Percentiles rank a stretch among this genome's conserved stretches.
Conservation (phyloP, 805 yeast species). For the Blastobotrys chiropterorum region DNA sequence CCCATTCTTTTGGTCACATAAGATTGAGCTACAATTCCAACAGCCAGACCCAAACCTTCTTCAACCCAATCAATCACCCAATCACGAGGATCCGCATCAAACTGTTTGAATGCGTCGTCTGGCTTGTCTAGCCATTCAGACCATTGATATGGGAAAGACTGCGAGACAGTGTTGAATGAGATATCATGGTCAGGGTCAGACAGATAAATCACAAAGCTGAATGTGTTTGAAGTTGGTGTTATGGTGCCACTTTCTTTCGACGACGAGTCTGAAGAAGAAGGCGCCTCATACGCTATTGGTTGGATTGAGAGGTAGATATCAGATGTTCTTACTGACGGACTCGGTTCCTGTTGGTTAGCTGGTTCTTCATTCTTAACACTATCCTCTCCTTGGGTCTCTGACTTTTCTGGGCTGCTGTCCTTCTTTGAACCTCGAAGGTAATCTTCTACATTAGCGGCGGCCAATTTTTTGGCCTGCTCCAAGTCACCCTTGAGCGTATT, state of each 20-base stretch:
- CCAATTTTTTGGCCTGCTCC: constrained; percentile 81
- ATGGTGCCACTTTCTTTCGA: neutral
- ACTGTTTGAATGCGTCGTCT: constrained; percentile 31
- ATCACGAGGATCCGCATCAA: constrained; percentile 66
- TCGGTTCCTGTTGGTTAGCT: constrained; percentile 5
- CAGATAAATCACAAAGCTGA: constrained; percentile 69
- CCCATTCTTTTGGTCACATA: constrained; percentile 92
- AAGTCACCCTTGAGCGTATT: constrained; percentile 70
- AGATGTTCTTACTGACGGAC: constrained; percentile 36
- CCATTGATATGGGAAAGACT: constrained; percentile 88
- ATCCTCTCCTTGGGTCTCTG: neutral
- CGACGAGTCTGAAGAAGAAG: constrained; percentile 28
- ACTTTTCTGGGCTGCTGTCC: constrained; percentile 17
- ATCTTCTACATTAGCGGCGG: constrained; percentile 78
- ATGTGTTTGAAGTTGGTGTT: constrained; percentile 43
- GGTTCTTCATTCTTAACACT: neutral
- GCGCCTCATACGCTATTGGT: constrained; percentile 36
- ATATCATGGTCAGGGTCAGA: constrained; percentile 76
- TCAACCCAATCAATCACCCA: constrained; percentile 79
- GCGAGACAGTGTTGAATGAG: constrained; percentile 70
- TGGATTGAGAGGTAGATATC: constrained; percentile 66
- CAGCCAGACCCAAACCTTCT: constrained; percentile 67
- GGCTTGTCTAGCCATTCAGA: constrained; percentile 74
- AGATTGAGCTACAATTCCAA: constrained; percentile 85
- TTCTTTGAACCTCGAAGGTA: constrained; percentile 38